These are phyloP conservation scores for Pythium oligandrum DNA, from an alignment of 352 stramenopile genomes.

Conservation along the genomic window DNA sequence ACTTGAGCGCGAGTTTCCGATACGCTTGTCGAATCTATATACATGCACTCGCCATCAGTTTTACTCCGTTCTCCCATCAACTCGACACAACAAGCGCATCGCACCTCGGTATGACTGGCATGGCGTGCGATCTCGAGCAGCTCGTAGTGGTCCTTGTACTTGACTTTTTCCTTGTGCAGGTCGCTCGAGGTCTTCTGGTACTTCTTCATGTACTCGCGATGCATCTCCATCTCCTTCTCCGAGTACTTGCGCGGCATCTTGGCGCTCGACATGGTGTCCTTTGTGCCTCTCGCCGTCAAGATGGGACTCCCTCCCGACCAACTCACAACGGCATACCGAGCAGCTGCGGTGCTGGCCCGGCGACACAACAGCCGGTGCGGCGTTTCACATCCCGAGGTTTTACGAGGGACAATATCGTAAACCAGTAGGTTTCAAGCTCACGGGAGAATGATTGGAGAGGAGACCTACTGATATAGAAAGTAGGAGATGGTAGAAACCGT, in stretches of 20 bases:
- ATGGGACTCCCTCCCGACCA: too few species aligned
- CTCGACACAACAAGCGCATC: neutral
- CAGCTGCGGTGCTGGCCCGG: too few species aligned
- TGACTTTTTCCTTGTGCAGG: conserved; percentile 43
- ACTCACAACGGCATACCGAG: too few species aligned
- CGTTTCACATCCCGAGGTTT: too few species aligned
- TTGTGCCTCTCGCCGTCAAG: neutral
- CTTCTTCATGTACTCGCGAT: conserved; percentile 88
- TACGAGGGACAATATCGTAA: too few species aligned
- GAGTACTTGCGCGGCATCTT: conserved; percentile 25
- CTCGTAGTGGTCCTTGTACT: conserved; percentile 82
- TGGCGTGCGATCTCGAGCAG: conserved; percentile 49
- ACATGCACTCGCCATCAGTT: conserved; percentile 4
- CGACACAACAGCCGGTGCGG: too few species aligned
- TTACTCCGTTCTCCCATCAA: neutral
- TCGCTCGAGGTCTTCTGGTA: conserved; percentile 80
- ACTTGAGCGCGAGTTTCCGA: conserved; percentile 79
- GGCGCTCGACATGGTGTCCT: neutral
- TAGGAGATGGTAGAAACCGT: too few species aligned
- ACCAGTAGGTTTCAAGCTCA: too few species aligned
- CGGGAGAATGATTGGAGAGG: too few species aligned
- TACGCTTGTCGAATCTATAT: conserved; percentile 92
- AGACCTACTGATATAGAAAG: too few species aligned
- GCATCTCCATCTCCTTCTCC: conserved; percentile 77
- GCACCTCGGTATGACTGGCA: conserved; percentile 65